Evolutionary conservation across 176 grass and related monocot species (phyloP), one percentile per base, ranked within the genome.

Genomic region (Rhynchospora breviuscula): DNA sequence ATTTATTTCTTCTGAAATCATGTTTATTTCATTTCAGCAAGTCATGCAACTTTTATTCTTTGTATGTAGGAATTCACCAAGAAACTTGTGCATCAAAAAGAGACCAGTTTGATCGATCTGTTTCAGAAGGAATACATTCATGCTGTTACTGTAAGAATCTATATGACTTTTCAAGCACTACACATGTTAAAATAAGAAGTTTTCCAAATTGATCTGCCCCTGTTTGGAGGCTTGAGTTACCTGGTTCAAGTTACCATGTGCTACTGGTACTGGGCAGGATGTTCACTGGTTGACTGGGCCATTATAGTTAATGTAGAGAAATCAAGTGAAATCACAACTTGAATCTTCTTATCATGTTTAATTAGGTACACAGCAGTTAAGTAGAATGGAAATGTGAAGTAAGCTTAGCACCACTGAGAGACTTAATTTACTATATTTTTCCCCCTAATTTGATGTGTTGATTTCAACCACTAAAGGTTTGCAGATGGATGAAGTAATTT

Each of bases 121-220:
- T 94, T 97, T 90, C 91, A 86, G 73, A 94, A 90, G 75, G 88
- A 90, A 71, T 90, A 94, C 63, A 79, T 97, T 53, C 86, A 75
- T 84, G 80, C 89, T 84, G 61, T 94, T 10, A 92, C 58, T 12
- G 94, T 92, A 86, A 89, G 89, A 46, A 85, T 87, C 6, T 6
- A 65, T 81, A 51, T 54, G 76, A 35, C 18, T 19, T 29, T 75
- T n/a, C 6, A 44, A 69, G 66, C 13, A 69, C 33, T 69, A 62
- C 58, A 14, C 80, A 6, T 31, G 1, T 83, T 40, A 1, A 67
- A 51, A 18, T 8, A 25, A 52, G 54, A 80, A n/a, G 0, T 1
- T 79, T 53, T n/a, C 10, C 2, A 63, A 43, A 47, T 85, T 65
- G 71, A 7, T 80, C 12, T 14, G 49, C 78, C 8, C 25, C 33